Evolutionary conservation across 2,329 filamentous ascomycete genomes (phyloP), one percentile per base, ranked within the genome.

Genomic region (Corinectria fuckeliana): DNA sequence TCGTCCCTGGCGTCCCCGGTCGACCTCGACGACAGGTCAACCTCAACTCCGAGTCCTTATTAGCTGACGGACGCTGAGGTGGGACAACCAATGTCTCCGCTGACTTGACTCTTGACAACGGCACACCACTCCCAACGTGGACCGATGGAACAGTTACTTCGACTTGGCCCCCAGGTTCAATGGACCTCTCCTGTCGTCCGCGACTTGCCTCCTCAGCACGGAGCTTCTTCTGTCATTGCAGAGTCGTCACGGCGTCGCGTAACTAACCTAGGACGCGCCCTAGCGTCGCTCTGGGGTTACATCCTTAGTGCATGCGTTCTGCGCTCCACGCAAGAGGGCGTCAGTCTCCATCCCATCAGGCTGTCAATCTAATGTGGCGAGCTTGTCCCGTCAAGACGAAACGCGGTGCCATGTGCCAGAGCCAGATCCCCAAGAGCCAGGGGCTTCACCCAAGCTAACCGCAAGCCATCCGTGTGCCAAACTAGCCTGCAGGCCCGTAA

Each of bases 391-490:
- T 56, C 39, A 20, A 67, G 58, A 55, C 57, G 50, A 61, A 60
- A 60, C 53, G 52, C 56, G 45, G 51, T 65, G 58, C 66, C 58
- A 68, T 70, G 65, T 65, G 65, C 61, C 53, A 65, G 58, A 61
- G 53, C 50, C 42, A 54, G 61, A 65, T 68, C 51, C 57, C 51
- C 55, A 36, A 56, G 41, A 62, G 51, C 63, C 63, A 68, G 68
- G 64, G 66, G 60, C 57, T 51, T 58, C 60, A 48, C 36, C 47
- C 53, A 61, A 36, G 50, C 68, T 70, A 68, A 60, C 60, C 56
- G 55, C 58, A 70, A 70, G 68, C 68, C 68, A 70, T 66, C 68
- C 68, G 66, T 66, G 62, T 70, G 68, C 68, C 64, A 70, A 67
- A 62, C 61, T 63, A 62, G 58, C 55, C 49, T 41, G 51, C 60